phyloP scores from a whole-genome alignment of 495 filamentous ascomycete genomes.

The Platismatia glauca region DNA sequence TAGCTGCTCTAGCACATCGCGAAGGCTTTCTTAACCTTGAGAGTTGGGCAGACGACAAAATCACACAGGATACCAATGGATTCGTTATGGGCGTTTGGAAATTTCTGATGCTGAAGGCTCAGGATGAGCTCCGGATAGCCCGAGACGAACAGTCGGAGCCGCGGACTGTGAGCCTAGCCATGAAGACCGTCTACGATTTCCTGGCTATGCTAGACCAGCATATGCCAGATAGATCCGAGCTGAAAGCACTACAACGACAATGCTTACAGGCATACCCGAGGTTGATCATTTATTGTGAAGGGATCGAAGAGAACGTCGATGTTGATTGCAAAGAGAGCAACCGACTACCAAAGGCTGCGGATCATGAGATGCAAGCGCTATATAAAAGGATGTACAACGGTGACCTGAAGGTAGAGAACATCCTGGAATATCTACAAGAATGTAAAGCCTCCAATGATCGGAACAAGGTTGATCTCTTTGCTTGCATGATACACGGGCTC shows the following conservation, averaged over 20 bases:
- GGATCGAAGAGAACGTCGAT: constrained; percentile 81
- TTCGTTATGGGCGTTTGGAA: constrained; percentile 57
- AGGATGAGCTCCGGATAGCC: constrained; percentile 66
- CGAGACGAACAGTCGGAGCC: constrained; percentile 51
- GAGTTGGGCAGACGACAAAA: constrained; percentile 65
- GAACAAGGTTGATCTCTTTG: constrained; percentile 84
- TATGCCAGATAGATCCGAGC: constrained; percentile 41
- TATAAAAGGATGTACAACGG: constrained; percentile 95
- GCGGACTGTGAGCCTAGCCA: constrained; percentile 61
- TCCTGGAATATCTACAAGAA: constrained; percentile 69
- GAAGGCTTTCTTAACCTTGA: constrained; percentile 70
- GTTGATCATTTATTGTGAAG: constrained; percentile 91
- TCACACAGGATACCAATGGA: constrained; percentile 46
- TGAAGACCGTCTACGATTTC: constrained; percentile 76
- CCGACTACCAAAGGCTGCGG: constrained; percentile 63
- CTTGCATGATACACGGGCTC: constrained; percentile 95
- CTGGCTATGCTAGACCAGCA: constrained; percentile 69
- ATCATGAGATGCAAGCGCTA: constrained; percentile 88
- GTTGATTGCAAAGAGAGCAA: constrained; percentile 72
- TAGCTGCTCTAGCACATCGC: constrained; percentile 81
- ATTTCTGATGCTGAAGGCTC: constrained; percentile 74
- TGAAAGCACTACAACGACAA: constrained; percentile 61
- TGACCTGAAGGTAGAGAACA: constrained; percentile 67
- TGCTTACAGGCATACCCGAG: constrained; percentile 93
- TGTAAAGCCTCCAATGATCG: constrained; percentile 81